Percentiles rank a stretch among this genome's conserved stretches.
These are phyloP conservation scores for Amaranthus palmeri DNA, from an alignment of 148 eudicot species.

Conservation along the genomic window DNA sequence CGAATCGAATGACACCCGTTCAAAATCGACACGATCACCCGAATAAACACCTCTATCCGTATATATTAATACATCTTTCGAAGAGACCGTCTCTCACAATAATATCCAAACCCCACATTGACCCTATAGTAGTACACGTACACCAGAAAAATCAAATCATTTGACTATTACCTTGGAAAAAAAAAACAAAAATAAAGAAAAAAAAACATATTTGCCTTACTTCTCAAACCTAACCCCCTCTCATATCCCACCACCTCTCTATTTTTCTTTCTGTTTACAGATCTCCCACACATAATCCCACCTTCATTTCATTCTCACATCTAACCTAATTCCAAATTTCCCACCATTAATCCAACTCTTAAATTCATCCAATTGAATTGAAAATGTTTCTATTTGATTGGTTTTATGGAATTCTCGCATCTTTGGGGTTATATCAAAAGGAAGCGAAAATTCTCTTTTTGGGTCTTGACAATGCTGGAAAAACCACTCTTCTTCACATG, in stretches of 20 bases:
- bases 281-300: not conserved
- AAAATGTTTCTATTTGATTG: slow-evolving; percentile 40
- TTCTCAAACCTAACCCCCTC: slow-evolving; percentile 1
- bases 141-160: no score
- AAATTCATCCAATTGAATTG: slow-evolving; percentile 2
- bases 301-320: slow-evolving; percentile 2
- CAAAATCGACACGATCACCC: no score
- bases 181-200: not conserved
- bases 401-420: slow-evolving; percentile 40
- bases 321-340: not conserved
- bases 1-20: no score
- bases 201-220: not conserved
- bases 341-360: no score
- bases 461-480: slow-evolving; percentile 49
- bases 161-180: not conserved
- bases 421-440: slow-evolving; percentile 40
- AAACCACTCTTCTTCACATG: slow-evolving; percentile 48
- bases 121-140: no score
- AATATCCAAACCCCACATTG: no score
- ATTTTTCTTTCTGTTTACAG: not conserved
- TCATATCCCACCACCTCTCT: not conserved
- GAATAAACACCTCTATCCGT: no score
- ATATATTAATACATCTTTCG: no score
- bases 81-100: no score
- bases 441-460: slow-evolving; percentile 49